Conservation (phyloP, 495 filamentous ascomycete species). For the Tuber melanosporum region DNA sequence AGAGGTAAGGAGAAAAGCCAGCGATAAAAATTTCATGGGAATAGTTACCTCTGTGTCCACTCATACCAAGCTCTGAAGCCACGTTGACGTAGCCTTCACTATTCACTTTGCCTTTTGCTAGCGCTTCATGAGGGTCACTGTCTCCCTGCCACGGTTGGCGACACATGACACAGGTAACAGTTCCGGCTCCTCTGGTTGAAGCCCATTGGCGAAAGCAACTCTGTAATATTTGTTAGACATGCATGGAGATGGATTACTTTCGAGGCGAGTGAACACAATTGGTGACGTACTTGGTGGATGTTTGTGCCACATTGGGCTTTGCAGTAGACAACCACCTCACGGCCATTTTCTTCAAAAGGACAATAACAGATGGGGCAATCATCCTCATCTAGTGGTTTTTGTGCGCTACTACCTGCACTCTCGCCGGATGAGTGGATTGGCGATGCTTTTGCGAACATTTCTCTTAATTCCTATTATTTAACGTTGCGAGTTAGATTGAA, state of each 20-base stretch:
- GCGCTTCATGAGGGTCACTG: conserved; percentile 41
- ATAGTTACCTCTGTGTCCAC: conserved; percentile 46
- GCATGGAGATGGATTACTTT: not conserved
- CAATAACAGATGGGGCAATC: conserved; percentile 66
- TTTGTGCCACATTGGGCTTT: conserved; percentile 61
- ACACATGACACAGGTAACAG: conserved; percentile 54
- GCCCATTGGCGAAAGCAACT: conserved; percentile 60
- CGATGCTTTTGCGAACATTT: conserved; percentile 49
- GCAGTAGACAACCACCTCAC: conserved; percentile 58
- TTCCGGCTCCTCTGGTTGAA: conserved; percentile 43
- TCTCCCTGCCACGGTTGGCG: conserved; percentile 54
- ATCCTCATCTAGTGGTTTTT: conserved; percentile 49
- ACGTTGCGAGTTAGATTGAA: not conserved
- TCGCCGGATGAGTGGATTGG: conserved; percentile 37
- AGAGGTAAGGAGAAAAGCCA: not conserved
- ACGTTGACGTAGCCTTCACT: conserved; percentile 58
- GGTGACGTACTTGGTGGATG: conserved; percentile 50
- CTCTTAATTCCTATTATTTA: conserved; percentile 49
- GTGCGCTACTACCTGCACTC: conserved; percentile 39
- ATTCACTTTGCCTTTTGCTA: conserved; percentile 39
- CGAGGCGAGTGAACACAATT: not conserved
- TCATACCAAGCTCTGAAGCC: conserved; percentile 52
- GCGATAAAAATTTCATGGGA: not conserved
- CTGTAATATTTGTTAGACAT: conserved; percentile 10
- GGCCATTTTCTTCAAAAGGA: conserved; percentile 50